phyloP scores from a whole-genome alignment of 306 rosid genomes.

The Castanospermum australe region DNA sequence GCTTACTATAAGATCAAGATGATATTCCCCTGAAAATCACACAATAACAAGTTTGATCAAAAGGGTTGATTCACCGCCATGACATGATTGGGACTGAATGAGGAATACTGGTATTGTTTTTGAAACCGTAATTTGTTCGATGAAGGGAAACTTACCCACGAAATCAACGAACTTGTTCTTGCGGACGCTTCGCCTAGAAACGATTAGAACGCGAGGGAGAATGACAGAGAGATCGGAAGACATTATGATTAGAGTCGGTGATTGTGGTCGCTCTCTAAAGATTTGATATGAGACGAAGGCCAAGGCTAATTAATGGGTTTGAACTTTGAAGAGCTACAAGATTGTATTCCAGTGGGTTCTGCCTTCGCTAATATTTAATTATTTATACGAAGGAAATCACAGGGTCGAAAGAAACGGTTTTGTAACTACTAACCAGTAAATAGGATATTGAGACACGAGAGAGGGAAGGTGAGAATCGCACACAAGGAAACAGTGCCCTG shows the following conservation, averaged over 20 bases:
- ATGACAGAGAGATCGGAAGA: conserved; percentile 61
- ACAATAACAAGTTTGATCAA: no score
- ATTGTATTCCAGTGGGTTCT: no score
- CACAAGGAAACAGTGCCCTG: not conserved
- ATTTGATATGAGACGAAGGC: no score
- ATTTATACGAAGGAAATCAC: no score
- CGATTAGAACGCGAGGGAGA: conserved; percentile 83
- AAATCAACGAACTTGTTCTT: conserved; percentile 93
- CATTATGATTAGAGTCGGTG: conserved; percentile 17
- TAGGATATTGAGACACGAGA: no score
- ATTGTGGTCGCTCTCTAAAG: not conserved
- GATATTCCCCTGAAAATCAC: conserved; percentile 61
- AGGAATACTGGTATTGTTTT: no score
- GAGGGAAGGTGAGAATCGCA: not conserved
- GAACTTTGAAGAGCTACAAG: no score
- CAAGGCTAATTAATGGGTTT: not conserved
- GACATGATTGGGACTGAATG: not conserved
- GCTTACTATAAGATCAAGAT: conserved; percentile 76
- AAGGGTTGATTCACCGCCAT: not conserved
- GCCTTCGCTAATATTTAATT: no score
- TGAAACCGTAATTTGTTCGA: not conserved
- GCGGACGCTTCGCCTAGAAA: conserved; percentile 78
- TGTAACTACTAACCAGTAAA: not conserved
- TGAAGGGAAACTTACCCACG: conserved; percentile 46
- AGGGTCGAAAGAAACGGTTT: not conserved